phyloP scores from a whole-genome alignment of 805 yeast genomes.

The Candida vaughaniae region DNA sequence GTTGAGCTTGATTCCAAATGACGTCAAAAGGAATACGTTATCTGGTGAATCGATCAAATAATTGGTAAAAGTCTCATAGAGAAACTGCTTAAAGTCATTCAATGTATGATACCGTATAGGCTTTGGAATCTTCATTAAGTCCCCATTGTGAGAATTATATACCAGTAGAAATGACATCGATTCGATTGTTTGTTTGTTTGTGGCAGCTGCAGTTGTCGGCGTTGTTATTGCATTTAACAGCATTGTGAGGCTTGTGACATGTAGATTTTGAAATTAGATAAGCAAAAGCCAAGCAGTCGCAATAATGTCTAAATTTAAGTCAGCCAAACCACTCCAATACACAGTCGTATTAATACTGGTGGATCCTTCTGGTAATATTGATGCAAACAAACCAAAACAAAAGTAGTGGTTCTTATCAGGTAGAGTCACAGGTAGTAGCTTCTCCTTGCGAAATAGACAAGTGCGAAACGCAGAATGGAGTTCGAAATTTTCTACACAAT shows the following conservation, averaged over 20 bases:
- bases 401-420: too few species aligned
- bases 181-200: slow-evolving; percentile 6
- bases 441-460: too few species aligned
- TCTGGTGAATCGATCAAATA: slow-evolving; percentile 22
- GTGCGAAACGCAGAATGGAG: too few species aligned
- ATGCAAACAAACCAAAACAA: too few species aligned
- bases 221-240: slow-evolving; percentile 4
- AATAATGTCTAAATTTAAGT: too few species aligned
- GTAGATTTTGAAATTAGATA: too few species aligned
- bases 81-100: slow-evolving; percentile 27
- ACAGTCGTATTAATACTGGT: too few species aligned
- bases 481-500: too few species aligned
- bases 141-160: slow-evolving; percentile 41
- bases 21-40: slow-evolving; percentile 53
- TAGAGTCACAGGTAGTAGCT: too few species aligned
- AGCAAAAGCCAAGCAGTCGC: too few species aligned
- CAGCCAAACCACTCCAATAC: too few species aligned
- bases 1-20: slow-evolving; percentile 64
- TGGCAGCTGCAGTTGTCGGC: slow-evolving; percentile 11
- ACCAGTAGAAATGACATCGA: slow-evolving; percentile 24
- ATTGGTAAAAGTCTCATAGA: slow-evolving; percentile 27
- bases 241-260: slow-evolving; percentile 1
- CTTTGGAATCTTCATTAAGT: slow-evolving; percentile 31
- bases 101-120: slow-evolving; percentile 41
- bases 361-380: too few species aligned